Conservation (phyloP, 495 filamentous ascomycete genomes). For the Aspergillus steynii region DNA sequence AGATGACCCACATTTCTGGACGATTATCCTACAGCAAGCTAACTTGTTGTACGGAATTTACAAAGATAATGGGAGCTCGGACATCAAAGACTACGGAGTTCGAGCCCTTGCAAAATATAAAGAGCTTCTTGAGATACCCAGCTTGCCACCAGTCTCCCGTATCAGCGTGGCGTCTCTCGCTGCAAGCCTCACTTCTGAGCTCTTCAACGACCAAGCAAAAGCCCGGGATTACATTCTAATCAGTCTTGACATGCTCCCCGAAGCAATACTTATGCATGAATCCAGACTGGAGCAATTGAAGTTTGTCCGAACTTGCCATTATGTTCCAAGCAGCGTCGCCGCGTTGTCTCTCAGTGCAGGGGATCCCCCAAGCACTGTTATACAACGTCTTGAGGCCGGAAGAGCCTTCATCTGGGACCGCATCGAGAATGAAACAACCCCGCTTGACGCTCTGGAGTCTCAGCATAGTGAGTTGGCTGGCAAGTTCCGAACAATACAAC, state of each 20-base stretch:
- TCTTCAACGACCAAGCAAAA: slow-evolving; percentile 2
- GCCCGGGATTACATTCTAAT: slow-evolving; percentile 6
- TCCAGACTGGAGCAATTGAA: slow-evolving; percentile 7
- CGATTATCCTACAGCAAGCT: neutral
- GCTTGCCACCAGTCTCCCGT: neutral
- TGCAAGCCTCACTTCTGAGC: neutral
- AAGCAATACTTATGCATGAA: slow-evolving; percentile 9
- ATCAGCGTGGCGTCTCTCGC: slow-evolving; percentile 2
- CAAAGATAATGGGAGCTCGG: neutral
- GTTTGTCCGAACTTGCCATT: slow-evolving; percentile 2
- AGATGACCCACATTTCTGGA: slow-evolving; percentile 1
- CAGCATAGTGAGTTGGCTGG: neutral
- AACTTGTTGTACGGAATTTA: slow-evolving; percentile 1
- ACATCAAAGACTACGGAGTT: neutral
- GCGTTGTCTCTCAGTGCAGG: slow-evolving; percentile 3
- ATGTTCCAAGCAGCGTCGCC: neutral
- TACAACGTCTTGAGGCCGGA: slow-evolving; percentile 6
- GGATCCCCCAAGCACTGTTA: slow-evolving; percentile 3
- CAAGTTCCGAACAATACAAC: slow-evolving; percentile 6
- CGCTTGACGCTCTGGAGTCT: neutral
- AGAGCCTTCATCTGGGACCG: slow-evolving; percentile 13
- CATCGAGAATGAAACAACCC: neutral
- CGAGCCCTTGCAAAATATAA: slow-evolving; percentile 5
- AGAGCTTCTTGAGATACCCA: neutral
- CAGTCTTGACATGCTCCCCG: slow-evolving; percentile 4